Evolutionary conservation across 2,329 filamentous ascomycete species (phyloP), one percentile per base, ranked within the genome.

Genomic region (Exophiala calicioides): DNA sequence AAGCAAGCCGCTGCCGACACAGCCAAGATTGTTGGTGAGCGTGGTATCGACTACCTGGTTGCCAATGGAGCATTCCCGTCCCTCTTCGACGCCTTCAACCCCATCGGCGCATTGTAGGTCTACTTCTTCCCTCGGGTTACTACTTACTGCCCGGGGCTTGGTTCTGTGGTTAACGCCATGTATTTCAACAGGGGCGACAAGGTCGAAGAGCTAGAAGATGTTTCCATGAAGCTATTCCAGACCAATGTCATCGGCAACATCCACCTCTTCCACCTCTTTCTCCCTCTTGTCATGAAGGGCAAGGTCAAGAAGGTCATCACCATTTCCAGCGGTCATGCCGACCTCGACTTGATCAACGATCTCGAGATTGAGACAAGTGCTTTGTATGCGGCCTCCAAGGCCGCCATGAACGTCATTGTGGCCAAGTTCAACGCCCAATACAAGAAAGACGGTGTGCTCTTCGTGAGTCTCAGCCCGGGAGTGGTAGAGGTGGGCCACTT

Each of bases 351-450:
- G 1, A 68, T 64, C 39, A 64, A 62, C 9, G 46, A 73, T 0
- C 59, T 56, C 13, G 64, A 67, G 0, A 53, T 79, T 31, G 59
- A 66, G 0, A 39, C 60, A 1, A 50, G 55, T 1, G 49, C 65
- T 0, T 58, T 70, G 0, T 82, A 82, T 51, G 52, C 72, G 0
- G 65, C 68, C n/a, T 73, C 66, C 59, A 79, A 81, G 58, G 76
- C 70, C 0, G 80, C 74, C 0, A 12, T 77, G 36, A 82, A 82
- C 54, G 60, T 74, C 10, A 65, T 71, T 1, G 62, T 77, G 2
- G 74, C 76, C 50, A 82, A 82, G 62, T 81, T 70, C 58, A 71
- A 65, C 44, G 71, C 69, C 1, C 62, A 76, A 55, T 76, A 77
- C 50, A 67, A 63, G 33, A 65, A 71, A 21, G 65, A 80, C 0